Evolutionary conservation across 1,284 basidiomycete genomes (phyloP), one percentile per base, ranked within the genome.

Genomic region (Cystobasidium sp.): DNA sequence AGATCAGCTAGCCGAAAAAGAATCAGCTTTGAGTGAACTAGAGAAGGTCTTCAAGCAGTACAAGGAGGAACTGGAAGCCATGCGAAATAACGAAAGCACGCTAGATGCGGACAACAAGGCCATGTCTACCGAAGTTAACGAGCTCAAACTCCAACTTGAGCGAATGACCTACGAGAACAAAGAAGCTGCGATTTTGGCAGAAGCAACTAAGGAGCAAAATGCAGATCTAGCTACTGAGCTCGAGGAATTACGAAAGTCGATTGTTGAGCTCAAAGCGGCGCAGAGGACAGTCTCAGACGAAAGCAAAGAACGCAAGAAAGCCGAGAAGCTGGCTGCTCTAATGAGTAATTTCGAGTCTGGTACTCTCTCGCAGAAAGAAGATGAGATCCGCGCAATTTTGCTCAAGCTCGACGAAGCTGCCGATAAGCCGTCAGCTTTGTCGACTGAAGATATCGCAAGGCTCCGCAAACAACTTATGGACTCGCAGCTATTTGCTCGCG

Each of bases 291-390:
- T 89, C 14, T 89, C 89, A 43, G 88, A 89, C 31, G 96, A 97
- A 82, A 96, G 96, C 82, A 98, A 97, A 85, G 96, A 99, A 86
- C 96, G 94, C 86, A 90, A 93, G 83, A 99, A 98, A 84, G 94
- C 97, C 80, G 96, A 98, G 85, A 97, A 97, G 87, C 94, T 99
- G 91, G 94, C 93, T n/a, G 86, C 96, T 78, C 97, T 99, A 94
- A 97, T 99, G 95, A 93, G 95, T 76, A 96, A 97, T 83, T 97
- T 99, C 80, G 95, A 95, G 84, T 88, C 91, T 79, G 94, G 91
- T 41, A 88, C 90, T 1, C 90, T 95, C 82, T 94, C 92, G 51
- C 94, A 96, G 85, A 93, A 94, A 85, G 94, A 96, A 82, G 93
- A 95, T 80, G 91, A 93, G 79, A 87, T 97, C 79, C 89, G 94